Conservation (phyloP, 225 moss, liverwort and hornwort genomes). For the Marchantia polymorpha region DNA sequence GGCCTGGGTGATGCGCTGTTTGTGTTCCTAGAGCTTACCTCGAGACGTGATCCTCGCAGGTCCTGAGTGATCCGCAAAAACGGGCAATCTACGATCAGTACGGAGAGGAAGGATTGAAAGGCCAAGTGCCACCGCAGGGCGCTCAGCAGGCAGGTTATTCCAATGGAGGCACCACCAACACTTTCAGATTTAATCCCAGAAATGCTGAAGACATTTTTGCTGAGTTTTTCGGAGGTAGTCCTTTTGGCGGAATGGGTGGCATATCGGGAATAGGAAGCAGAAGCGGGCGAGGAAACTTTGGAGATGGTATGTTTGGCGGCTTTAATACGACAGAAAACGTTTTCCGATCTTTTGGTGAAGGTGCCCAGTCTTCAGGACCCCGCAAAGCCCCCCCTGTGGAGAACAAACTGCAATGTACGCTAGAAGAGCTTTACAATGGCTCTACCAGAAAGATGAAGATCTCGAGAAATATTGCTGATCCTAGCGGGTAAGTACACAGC, state of each 20-base stretch:
- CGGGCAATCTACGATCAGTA: slow-evolving; percentile 92
- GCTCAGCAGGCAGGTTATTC: slow-evolving; percentile 58
- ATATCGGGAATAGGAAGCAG: slow-evolving; percentile 45
- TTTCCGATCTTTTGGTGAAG: slow-evolving; percentile 82
- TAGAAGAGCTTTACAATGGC: slow-evolving; percentile 94
- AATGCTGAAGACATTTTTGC: slow-evolving; percentile 70
- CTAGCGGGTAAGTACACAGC: slow-evolving; percentile 52
- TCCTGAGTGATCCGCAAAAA: slow-evolving; percentile 97
- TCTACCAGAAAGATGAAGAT: slow-evolving; percentile 99
- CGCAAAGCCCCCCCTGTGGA: slow-evolving; percentile 90
- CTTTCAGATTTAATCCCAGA: slow-evolving; percentile 71
- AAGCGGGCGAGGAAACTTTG: slow-evolving; percentile 48
- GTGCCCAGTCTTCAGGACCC: slow-evolving; percentile 75
- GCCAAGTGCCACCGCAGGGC: slow-evolving; percentile 67
- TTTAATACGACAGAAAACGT: slow-evolving; percentile 61
- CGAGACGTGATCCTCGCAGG: slow-evolving; percentile 30
- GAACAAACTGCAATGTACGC: slow-evolving; percentile 88
- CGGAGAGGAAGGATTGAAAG: slow-evolving; percentile 98
- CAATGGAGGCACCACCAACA: slow-evolving; percentile 60
- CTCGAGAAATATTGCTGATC: slow-evolving; percentile 93
- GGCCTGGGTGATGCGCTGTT: slow-evolving; percentile 4
- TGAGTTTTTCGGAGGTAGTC: slow-evolving; percentile 83
- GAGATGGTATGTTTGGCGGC: slow-evolving; percentile 67
- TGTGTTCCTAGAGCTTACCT: slow-evolving; percentile 22
- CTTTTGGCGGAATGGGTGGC: slow-evolving; percentile 64